Evolutionary conservation across 139 green algal species (phyloP).

Genomic region (Asterochloris erici): DNA sequence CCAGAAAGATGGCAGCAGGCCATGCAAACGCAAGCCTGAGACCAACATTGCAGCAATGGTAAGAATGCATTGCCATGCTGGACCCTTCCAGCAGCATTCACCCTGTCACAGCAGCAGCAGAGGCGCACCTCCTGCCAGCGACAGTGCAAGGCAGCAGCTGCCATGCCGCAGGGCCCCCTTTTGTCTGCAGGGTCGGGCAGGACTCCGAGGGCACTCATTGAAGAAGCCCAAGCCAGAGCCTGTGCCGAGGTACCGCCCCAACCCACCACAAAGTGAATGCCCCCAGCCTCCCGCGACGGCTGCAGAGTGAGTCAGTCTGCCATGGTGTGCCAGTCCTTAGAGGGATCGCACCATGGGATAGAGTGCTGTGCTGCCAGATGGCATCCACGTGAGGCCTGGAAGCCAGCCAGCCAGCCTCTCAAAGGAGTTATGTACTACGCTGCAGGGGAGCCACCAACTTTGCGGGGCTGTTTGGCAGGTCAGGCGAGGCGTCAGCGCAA

Average conservation of each 20-base stretch:
- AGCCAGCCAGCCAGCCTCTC: not conserved
- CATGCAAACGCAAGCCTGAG: constrained; percentile 13
- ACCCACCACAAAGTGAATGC: too few relatives aligned
- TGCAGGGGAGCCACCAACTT: constrained; percentile 10
- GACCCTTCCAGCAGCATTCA: not conserved
- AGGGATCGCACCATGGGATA: not conserved
- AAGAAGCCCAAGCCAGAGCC: too few relatives aligned
- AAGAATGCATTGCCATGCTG: not conserved
- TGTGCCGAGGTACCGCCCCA: too few relatives aligned
- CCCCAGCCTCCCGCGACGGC: too few relatives aligned
- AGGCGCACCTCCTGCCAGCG: not conserved
- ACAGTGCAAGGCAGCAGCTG: not conserved
- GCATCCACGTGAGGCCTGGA: not conserved
- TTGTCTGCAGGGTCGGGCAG: too few relatives aligned
- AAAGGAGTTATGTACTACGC: not conserved
- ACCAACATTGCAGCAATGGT: not conserved
- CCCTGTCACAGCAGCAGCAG: not conserved
- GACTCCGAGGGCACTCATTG: too few relatives aligned
- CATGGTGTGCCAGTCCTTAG: too few relatives aligned
- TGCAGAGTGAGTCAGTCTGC: too few relatives aligned
- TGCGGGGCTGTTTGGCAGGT: not conserved
- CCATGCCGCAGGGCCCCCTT: too few relatives aligned
- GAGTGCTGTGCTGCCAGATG: not conserved
- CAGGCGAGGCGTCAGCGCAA: too few relatives aligned
- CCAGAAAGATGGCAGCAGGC: constrained; percentile 7